Conservation (phyloP, 768 basidiomycete species). For the Hemileccinum impolitum region DNA sequence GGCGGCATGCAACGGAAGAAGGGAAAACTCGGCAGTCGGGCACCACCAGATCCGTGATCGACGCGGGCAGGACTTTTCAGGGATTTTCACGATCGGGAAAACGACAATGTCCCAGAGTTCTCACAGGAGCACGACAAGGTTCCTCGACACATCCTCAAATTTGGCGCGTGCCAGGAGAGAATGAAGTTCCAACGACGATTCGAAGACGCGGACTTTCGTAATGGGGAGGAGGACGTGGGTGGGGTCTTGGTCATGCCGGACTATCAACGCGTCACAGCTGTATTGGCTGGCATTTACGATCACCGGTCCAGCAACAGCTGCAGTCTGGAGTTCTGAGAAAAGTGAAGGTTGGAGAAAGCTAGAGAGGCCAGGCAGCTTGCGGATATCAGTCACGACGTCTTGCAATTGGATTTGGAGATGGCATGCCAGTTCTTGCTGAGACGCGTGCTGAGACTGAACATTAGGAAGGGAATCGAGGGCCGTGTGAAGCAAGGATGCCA, state of each 20-base stretch:
- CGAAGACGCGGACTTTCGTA: neutral
- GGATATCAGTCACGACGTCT: conserved; percentile 12
- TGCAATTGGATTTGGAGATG: neutral
- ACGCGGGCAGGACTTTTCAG: neutral
- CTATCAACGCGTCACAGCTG: conserved; percentile 34
- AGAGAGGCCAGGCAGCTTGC: conserved; percentile 19
- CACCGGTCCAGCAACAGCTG: conserved; percentile 27
- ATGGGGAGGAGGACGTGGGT: neutral
- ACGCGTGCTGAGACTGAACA: neutral
- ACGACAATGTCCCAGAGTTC: conserved; percentile 20
- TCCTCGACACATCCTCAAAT: neutral
- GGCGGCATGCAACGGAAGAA: neutral
- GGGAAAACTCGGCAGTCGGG: neutral
- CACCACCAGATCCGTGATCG: neutral
- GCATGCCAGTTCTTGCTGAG: neutral
- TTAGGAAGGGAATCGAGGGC: neutral
- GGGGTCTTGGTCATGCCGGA: conserved; percentile 9
- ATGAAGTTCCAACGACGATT: neutral
- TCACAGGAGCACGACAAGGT: conserved; percentile 5
- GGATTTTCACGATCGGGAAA: conserved; percentile 10
- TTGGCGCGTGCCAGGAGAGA: neutral
- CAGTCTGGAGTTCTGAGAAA: conserved; percentile 12
- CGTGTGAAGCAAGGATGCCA: neutral
- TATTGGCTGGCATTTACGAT: conserved; percentile 30
- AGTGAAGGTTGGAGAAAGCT: conserved; percentile 26